A percentile compares a stretch with the other conserved stretches of the same genome.
phyloP scores from a whole-genome alignment of 768 basidiomycete genomes.

The Thelephora aurantiotincta region DNA sequence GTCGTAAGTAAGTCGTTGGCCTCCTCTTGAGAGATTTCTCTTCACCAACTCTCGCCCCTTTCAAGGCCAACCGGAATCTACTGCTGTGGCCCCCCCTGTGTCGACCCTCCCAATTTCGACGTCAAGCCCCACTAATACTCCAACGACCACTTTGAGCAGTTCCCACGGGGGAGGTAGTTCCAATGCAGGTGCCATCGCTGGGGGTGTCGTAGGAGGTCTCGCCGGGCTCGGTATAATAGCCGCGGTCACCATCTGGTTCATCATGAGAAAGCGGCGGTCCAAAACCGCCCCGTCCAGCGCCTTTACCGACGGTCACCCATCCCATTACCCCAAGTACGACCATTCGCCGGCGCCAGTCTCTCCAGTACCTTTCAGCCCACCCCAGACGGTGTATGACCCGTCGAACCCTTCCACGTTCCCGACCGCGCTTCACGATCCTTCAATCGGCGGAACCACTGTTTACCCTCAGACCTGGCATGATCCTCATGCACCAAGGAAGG shows the following conservation, averaged over 20 bases:
- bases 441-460: background rate
- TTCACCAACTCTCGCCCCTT: too few species aligned
- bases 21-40: too few species aligned
- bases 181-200: slow-evolving; percentile 45
- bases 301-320: background rate
- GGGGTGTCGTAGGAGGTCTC: slow-evolving; percentile 47
- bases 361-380: background rate
- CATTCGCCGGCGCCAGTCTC: background rate
- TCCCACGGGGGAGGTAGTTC: background rate
- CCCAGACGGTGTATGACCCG: slow-evolving; percentile 7
- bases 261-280: slow-evolving; percentile 16
- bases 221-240: slow-evolving; percentile 30
- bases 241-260: slow-evolving; percentile 25
- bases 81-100: background rate
- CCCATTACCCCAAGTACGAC: background rate
- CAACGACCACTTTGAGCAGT: slow-evolving; percentile 6
- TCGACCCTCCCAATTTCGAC: background rate
- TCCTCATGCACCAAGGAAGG: background rate
- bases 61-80: background rate
- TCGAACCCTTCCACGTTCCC: slow-evolving; percentile 10
- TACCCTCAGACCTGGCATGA: background rate
- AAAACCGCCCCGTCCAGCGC: slow-evolving; percentile 10
- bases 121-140: background rate
- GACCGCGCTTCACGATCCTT: background rate
- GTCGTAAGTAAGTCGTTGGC: too few species aligned